Conservation (phyloP, 2,329 filamentous ascomycete genomes). For the Aciculosporium take region DNA sequence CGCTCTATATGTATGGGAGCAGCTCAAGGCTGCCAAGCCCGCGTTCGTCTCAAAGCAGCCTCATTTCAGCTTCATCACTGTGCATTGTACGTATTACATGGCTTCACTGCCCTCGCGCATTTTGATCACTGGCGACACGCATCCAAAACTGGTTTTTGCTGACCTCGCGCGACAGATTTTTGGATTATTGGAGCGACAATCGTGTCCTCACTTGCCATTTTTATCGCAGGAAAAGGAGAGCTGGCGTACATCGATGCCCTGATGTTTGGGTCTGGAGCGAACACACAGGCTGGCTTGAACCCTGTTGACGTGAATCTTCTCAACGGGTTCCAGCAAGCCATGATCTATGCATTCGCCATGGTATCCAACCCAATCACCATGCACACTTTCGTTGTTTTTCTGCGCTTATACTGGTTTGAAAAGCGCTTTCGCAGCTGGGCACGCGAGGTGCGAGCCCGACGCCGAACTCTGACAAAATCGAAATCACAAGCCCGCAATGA, state of each 20-base stretch:
- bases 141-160: neutral
- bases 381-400: slow-evolving; percentile 74
- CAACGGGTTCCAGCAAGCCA: slow-evolving; percentile 58
- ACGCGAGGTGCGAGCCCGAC: slow-evolving; percentile 51
- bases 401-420: slow-evolving; percentile 96
- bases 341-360: slow-evolving; percentile 58
- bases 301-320: slow-evolving; percentile 55
- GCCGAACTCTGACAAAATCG: slow-evolving; percentile 50
- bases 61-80: slow-evolving; percentile 67
- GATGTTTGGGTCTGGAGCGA: slow-evolving; percentile 71
- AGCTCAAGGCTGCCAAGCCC: slow-evolving; percentile 37
- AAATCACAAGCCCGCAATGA: slow-evolving; percentile 35
- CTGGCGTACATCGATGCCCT: slow-evolving; percentile 75
- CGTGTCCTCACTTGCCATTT: slow-evolving; percentile 65
- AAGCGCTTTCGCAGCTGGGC: slow-evolving; percentile 83
- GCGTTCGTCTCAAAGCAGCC: slow-evolving; percentile 46
- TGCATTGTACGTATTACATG: slow-evolving; percentile 48
- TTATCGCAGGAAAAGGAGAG: slow-evolving; percentile 38
- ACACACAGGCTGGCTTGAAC: slow-evolving; percentile 89
- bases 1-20: slow-evolving; percentile 23
- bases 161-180: slow-evolving; percentile 38
- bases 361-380: slow-evolving; percentile 73
- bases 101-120: neutral
- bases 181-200: slow-evolving; percentile 67
- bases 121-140: neutral